These are phyloP conservation scores for Triadica sebifera DNA, from an alignment of 345 rosid species.

Conservation along the genomic window DNA sequence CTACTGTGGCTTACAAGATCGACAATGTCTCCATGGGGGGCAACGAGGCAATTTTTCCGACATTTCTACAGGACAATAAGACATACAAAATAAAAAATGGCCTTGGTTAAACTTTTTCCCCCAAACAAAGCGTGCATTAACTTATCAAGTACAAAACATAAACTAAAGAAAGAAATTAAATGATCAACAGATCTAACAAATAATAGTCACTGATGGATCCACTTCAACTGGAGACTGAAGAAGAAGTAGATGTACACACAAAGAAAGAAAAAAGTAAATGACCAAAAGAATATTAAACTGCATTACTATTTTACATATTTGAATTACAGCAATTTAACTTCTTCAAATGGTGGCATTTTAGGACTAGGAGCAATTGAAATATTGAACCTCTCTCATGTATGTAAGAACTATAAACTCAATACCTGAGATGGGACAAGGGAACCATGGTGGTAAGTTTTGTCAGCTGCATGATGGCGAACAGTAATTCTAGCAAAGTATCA, in stretches of 20 bases:
- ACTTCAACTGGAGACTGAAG: neutral
- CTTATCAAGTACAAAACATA: neutral
- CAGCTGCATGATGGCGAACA: slow-evolving; percentile 84
- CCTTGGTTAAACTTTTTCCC: too few relatives aligned
- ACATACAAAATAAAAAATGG: too few relatives aligned
- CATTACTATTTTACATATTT: neutral
- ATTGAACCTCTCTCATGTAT: neutral
- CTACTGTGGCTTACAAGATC: neutral
- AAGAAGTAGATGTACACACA: neutral
- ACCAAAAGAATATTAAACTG: neutral
- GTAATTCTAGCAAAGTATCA: slow-evolving; percentile 65
- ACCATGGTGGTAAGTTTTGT: slow-evolving; percentile 76
- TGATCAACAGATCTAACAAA: neutral
- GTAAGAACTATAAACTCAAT: neutral
- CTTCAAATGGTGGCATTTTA: neutral
- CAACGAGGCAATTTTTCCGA: too few relatives aligned
- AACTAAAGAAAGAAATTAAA: neutral
- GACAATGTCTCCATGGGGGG: too few relatives aligned
- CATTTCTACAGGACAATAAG: neutral
- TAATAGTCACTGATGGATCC: neutral
- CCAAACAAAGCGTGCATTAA: neutral
- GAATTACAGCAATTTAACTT: neutral
- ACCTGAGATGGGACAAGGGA: slow-evolving; percentile 87
- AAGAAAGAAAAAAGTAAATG: neutral
- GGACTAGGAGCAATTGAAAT: neutral